Percentiles rank a stretch among this genome's conserved stretches.
phyloP scores from a whole-genome alignment of 1,284 basidiomycete species.

The Malassezia caprae region DNA sequence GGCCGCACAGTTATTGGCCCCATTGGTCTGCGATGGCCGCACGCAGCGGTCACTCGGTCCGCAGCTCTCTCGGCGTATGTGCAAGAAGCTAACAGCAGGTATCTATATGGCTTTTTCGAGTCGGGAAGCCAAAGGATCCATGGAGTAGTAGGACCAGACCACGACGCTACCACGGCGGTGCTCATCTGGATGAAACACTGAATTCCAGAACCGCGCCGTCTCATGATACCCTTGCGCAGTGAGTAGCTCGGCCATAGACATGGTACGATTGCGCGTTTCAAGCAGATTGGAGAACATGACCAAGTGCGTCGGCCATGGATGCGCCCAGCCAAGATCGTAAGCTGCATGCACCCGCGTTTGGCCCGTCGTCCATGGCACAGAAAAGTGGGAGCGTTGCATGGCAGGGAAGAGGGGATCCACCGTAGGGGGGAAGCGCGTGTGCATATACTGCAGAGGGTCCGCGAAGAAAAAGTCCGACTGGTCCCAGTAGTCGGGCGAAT shows the following conservation, averaged over 20 bases:
- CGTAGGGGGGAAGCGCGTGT: constrained; percentile 56
- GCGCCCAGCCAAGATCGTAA: constrained; percentile 52
- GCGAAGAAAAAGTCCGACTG: constrained; percentile 75
- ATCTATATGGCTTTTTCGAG: neutral
- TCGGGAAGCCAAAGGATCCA: neutral
- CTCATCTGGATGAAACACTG: constrained; percentile 67
- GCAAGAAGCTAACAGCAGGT: neutral
- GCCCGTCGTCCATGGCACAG: neutral
- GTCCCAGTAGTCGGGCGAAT: constrained; percentile 57
- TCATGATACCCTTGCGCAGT: constrained; percentile 59
- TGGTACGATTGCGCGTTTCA: constrained; percentile 22
- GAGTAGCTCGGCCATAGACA: constrained; percentile 49
- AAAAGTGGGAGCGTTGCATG: neutral
- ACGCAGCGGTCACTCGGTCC: neutral
- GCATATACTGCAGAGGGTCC: constrained; percentile 62
- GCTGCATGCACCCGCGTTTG: neutral
- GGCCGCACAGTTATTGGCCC: neutral
- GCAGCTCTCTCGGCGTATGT: constrained; percentile 2
- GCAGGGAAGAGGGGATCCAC: constrained; percentile 61
- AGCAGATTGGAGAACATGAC: constrained; percentile 69
- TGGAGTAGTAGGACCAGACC: constrained; percentile 54
- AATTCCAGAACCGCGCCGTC: constrained; percentile 59
- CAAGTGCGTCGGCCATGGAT: constrained; percentile 70
- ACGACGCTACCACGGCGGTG: constrained; percentile 64
- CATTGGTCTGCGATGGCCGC: neutral